Evolutionary conservation across 805 yeast genomes (phyloP).

Genomic region (Yamadazyma insecticola): DNA sequence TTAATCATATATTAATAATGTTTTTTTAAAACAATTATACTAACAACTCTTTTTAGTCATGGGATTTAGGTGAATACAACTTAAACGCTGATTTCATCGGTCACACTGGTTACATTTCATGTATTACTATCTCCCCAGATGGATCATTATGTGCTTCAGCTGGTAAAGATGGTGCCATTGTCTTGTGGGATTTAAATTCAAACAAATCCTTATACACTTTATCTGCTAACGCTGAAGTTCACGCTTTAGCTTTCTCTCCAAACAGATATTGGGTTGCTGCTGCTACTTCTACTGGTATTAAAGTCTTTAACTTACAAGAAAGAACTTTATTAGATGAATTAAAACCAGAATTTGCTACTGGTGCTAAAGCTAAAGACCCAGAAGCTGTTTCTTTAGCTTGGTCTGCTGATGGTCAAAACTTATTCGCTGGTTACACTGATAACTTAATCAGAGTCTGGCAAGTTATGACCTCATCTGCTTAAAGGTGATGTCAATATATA

Average conservation of each 20-base stretch:
- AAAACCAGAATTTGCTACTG: constrained; percentile 92
- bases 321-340: constrained; percentile 92
- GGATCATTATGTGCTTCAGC: constrained; percentile 99
- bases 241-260: constrained; percentile 99
- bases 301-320: constrained; percentile 96
- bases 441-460: constrained; percentile 99
- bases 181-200: constrained; percentile 94
- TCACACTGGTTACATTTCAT: constrained; percentile 98
- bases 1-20: constrained; percentile 1
- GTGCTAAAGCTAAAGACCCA: constrained; percentile 92
- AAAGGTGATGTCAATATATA: constrained; percentile 12
- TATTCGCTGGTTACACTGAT: constrained; percentile 99
- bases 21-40: constrained; percentile 25
- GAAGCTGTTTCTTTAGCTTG: constrained; percentile 97
- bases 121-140: constrained; percentile 98
- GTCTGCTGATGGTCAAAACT: constrained; percentile 99
- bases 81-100: constrained; percentile 96
- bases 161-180: constrained; percentile 98
- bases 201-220: constrained; percentile 88
- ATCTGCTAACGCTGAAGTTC: constrained; percentile 92
- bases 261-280: constrained; percentile 99
- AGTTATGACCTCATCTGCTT: constrained; percentile 84
- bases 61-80: constrained; percentile 85
- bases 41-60: constrained; percentile 72
- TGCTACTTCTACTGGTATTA: constrained; percentile 96